Base-by-base conservation (phyloP, 2,329 filamentous ascomycete genomes). In the Arthrinium puccinioides region DNA sequence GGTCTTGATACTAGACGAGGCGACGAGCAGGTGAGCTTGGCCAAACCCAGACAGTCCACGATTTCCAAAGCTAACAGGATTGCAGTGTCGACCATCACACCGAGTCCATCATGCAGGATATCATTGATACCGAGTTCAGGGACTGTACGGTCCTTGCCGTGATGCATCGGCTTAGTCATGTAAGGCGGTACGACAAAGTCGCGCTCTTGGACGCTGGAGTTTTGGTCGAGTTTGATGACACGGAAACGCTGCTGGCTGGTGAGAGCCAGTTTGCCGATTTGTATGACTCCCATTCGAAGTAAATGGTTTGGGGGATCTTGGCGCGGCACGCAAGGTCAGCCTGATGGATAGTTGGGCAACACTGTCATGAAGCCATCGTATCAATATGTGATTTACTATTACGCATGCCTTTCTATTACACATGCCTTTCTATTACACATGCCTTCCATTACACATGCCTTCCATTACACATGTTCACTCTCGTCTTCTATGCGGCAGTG, bases 1-100 rank as follows among this genome's bases (percentile, higher is more conserved):
- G 20, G 38, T 50, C 5, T 32, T 49, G 38, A 41, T 50, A 15
- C 44, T 50, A 10, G 44, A 49, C 27, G 48, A 50, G 39, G 48
- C 44, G n/a, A 49, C 43, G 15, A 50, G 48, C 44, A 46, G 43
- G 46, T 46, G 13, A 25, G 23, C 23, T 9, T 8, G 23, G 9
- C 23, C n/a, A n/a, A n/a, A 25, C 23, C 23, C 8, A 9, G 8
- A 13, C 9, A 25, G 8, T 25, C 13, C 23, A 8, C 23, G 9
- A 25, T 25, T 25, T 13, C 6, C 14, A 14, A 18, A 14, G 21
- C 39, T 25, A 27, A 24, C 36, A 34, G 30, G 13, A 6, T 11
- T 9, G 18, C 18, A 52, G 49, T 34, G 43, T 52, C 7, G 49
- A 52, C 16, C 18, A 20, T 21, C 38, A 44, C 10, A 53, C 48